phyloP scores from a whole-genome alignment of 1,139 yeast genomes.

The Pichia sp. region DNA sequence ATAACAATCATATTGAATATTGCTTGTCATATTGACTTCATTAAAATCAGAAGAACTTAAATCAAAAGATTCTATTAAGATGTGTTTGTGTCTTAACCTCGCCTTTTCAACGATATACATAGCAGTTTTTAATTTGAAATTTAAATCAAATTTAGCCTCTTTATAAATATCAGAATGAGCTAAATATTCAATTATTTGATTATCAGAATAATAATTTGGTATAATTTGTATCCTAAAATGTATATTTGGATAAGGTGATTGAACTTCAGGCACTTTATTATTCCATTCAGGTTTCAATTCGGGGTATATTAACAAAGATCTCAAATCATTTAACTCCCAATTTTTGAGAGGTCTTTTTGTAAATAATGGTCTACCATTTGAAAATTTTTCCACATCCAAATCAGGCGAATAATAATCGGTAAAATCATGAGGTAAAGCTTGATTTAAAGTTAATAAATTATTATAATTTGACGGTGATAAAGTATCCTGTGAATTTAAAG shows the following conservation, averaged over 20 bases:
- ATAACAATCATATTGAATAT: constrained; percentile 21
- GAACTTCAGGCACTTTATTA: constrained; percentile 40
- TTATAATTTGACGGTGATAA: not conserved
- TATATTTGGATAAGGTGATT: constrained; percentile 23
- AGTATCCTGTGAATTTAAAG: constrained; percentile 4
- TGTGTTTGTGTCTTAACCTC: constrained; percentile 39
- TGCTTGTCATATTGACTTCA: constrained; percentile 12
- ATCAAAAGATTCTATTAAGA: constrained; percentile 26
- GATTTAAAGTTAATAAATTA: constrained; percentile 22
- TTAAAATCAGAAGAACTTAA: constrained; percentile 19
- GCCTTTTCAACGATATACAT: constrained; percentile 53
- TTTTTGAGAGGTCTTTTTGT: constrained; percentile 53
- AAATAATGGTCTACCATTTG: constrained; percentile 53
- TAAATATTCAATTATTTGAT: constrained; percentile 39
- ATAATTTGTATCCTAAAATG: constrained; percentile 37
- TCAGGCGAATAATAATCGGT: constrained; percentile 53
- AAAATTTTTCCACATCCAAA: constrained; percentile 40
- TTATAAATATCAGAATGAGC: constrained; percentile 51
- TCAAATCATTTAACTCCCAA: constrained; percentile 61
- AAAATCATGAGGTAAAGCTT: constrained; percentile 43
- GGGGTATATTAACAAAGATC: constrained; percentile 52
- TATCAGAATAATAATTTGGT: constrained; percentile 47
- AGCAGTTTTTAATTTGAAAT: constrained; percentile 52
- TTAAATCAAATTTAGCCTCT: constrained; percentile 49
- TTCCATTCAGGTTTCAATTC: constrained; percentile 48